Percentiles rank a stretch among this genome's conserved stretches.
These are phyloP conservation scores for Dryadomyces quercus-mongolicae DNA, from an alignment of 2,329 filamentous ascomycete genomes.

Conservation along the genomic window DNA sequence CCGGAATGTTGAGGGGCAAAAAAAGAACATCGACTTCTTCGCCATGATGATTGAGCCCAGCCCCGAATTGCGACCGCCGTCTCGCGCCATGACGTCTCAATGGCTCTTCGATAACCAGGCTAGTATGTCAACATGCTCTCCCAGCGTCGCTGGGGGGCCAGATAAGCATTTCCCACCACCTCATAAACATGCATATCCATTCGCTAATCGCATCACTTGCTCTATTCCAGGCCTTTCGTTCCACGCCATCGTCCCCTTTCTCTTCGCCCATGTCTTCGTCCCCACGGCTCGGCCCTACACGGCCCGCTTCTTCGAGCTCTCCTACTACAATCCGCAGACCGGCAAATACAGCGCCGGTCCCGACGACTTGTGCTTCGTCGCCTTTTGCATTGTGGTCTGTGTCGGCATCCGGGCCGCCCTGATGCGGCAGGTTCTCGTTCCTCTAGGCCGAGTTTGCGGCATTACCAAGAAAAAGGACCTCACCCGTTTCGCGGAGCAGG, in stretches of 20 bases:
- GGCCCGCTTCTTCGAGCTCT: neutral
- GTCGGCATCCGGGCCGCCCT: neutral
- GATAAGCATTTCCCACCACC: neutral
- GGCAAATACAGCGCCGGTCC: neutral
- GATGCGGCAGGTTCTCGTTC: neutral
- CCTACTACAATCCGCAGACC: neutral
- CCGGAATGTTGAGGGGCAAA: neutral
- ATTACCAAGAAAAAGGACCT: neutral
- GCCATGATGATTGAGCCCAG: neutral
- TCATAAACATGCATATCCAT: neutral
- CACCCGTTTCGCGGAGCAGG: neutral
- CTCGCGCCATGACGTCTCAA: neutral
- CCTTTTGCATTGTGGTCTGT: neutral
- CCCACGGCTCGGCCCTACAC: neutral
- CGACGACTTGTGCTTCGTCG: neutral
- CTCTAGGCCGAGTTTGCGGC: neutral
- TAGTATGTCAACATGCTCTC: neutral
- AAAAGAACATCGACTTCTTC: neutral
- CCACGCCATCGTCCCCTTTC: neutral
- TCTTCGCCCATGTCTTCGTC: neutral
- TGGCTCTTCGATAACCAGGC: neutral
- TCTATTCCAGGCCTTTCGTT: neutral
- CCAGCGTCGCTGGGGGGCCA: neutral
- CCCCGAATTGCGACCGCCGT: neutral
- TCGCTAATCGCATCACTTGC: neutral